These are phyloP conservation scores for Apiotrichum sp. DNA, from an alignment of 1,284 basidiomycete genomes.

Conservation along the genomic window DNA sequence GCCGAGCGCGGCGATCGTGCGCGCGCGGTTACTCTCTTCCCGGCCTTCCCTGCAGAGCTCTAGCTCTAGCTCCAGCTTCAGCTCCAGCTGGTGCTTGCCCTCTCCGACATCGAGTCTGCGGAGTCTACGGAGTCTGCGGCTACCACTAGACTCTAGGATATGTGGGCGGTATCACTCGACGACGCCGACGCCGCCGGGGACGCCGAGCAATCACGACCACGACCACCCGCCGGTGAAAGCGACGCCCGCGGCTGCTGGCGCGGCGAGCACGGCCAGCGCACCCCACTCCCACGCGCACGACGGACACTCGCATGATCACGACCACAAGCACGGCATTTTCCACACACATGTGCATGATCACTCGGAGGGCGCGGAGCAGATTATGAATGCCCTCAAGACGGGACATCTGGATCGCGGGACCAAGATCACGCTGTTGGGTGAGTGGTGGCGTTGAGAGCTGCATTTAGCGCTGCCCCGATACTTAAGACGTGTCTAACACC, in stretches of 20 bases:
- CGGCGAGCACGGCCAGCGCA: background rate
- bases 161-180: background rate
- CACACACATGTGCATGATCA: constrained; percentile 53
- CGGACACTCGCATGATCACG: constrained; percentile 50
- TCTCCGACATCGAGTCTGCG: no score
- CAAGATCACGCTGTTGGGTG: constrained; percentile 65
- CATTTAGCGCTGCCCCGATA: background rate
- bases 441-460: no score
- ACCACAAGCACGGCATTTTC: constrained; percentile 54
- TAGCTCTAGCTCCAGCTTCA: no score
- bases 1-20: background rate
- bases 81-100: no score
- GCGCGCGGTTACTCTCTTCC: background rate
- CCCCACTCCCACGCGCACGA: constrained; percentile 3
- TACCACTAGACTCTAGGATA: background rate
- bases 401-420: constrained; percentile 74
- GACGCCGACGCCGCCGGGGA: background rate
- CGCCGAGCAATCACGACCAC: background rate
- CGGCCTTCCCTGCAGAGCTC: no score
- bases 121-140: no score
- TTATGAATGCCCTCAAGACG: constrained; percentile 58
- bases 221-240: no score
- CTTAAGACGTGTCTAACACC: background rate
- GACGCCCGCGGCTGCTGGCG: no score
- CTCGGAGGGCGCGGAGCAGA: constrained; percentile 62